Evolutionary conservation across 1,284 basidiomycete genomes (phyloP).

Genomic region (Cystobasidiaceae sp.): DNA sequence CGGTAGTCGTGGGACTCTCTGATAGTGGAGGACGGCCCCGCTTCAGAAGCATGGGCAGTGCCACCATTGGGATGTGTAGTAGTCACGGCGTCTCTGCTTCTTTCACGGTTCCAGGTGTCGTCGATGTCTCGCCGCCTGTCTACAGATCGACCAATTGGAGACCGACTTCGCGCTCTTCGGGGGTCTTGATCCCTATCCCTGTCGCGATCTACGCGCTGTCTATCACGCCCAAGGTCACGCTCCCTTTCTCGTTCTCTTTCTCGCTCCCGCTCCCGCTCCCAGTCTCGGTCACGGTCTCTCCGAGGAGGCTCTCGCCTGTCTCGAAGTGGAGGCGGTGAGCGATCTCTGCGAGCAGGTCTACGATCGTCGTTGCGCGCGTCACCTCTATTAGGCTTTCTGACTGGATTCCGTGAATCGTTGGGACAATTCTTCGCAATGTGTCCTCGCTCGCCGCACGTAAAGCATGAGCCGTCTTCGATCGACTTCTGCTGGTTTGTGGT

Average conservation of each 20-base stretch:
- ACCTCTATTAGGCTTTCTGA: background rate
- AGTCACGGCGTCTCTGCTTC: background rate
- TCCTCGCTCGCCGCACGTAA: slow-evolving; percentile 25
- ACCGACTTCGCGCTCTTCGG: too few relatives aligned
- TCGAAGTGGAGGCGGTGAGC: background rate
- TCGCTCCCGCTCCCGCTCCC: background rate
- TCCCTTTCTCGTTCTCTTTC: background rate
- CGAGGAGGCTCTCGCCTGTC: background rate
- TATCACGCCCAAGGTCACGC: background rate
- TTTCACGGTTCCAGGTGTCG: background rate
- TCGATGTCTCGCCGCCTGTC: background rate
- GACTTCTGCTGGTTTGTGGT: slow-evolving; percentile 27
- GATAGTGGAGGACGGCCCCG: too few relatives aligned
- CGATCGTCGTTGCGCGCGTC: background rate
- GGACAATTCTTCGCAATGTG: slow-evolving; percentile 30
- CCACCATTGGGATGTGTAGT: background rate
- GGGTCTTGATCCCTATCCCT: slow-evolving; percentile 1
- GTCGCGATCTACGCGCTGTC: background rate
- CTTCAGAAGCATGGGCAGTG: background rate
- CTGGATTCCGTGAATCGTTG: slow-evolving; percentile 17
- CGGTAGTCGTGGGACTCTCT: too few relatives aligned
- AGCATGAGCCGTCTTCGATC: slow-evolving; percentile 24
- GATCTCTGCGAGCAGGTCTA: background rate
- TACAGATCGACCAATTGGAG: too few relatives aligned
- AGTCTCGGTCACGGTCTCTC: background rate